Evolutionary conservation across 495 filamentous ascomycete genomes (phyloP), one percentile per base, ranked within the genome.

Genomic region (Bathelium albidoporum): DNA sequence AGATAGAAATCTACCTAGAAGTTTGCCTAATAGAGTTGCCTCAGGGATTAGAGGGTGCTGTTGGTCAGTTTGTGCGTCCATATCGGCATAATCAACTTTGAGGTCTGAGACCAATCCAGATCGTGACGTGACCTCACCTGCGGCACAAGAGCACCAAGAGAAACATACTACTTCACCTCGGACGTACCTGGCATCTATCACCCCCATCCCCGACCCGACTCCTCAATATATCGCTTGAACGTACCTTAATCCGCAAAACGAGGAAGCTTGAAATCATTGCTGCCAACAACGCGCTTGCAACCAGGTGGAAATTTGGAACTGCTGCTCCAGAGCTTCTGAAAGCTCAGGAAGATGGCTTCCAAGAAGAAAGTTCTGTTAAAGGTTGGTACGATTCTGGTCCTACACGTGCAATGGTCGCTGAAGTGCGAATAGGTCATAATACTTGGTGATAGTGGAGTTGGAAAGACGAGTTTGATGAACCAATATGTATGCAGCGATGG

Each of bases 381-480:
- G 88, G 93, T 96, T 80, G n/a, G 59, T 16, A 36, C 34, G 44
- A 44, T 32, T 18, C n/a, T n/a, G 18, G 32, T 12, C 59, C 16
- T 45, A 26, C 58, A 65, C 63, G 49, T 7, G 1, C 20, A 28
- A 20, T 55, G 39, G 45, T 55, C 28, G 31, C 64, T 66, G 45
- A 59, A 32, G n/a, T 58, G 28, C 18, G 58, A 62, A 18, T 67
- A 97, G 93, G 91, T 98, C 66, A 97, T 98, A 69, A 97, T 99
- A 73, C 84, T 99, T 64, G 94, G 94, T 67, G 94, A 97, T 74
- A 96, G 91, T 76, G 94, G 94, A 73, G 94, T 99, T 53, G 94
- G 94, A 66, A 99, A 99, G 82, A 99, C 95, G 60, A 96, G 90
- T 76, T 85, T 99, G 82, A 97, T 99, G 94, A 99, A 97, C 79